Conservation (phyloP, 345 rosid species). For the Litchi chinensis region DNA sequence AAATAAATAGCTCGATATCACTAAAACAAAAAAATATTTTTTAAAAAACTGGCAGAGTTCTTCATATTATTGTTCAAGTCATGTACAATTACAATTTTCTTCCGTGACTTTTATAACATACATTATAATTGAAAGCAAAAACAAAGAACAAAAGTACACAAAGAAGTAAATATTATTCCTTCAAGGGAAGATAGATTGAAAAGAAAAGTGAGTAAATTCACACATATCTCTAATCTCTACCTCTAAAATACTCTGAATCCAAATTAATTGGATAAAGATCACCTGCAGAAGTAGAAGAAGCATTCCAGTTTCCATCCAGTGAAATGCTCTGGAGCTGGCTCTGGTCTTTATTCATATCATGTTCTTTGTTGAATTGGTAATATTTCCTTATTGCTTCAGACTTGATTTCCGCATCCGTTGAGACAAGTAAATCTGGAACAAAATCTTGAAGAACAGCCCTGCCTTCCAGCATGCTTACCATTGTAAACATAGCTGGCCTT, state of each 20-base stretch:
- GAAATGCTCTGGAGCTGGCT: conserved; percentile 21
- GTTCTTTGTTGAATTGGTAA: conserved; percentile 13
- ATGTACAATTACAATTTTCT: too few relatives aligned
- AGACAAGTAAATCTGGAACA: neutral
- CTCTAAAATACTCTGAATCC: conserved; percentile 22
- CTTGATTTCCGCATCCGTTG: conserved; percentile 6
- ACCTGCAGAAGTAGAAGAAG: conserved; percentile 31
- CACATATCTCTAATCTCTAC: conserved; percentile 1
- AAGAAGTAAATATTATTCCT: neutral
- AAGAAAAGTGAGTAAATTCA: neutral
- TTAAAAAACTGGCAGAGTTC: too few relatives aligned
- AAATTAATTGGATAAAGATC: conserved; percentile 41
- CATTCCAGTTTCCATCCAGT: conserved; percentile 11
- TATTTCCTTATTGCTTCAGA: conserved; percentile 22
- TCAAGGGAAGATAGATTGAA: neutral
- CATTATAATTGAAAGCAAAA: neutral
- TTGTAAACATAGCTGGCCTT: conserved; percentile 60
- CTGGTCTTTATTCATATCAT: neutral
- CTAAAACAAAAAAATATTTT: too few relatives aligned
- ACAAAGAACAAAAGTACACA: neutral
- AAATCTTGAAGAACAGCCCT: conserved; percentile 27
- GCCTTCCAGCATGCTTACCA: conserved; percentile 67
- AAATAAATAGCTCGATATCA: too few relatives aligned
- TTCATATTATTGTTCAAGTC: too few relatives aligned
- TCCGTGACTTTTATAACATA: too few relatives aligned